These are phyloP conservation scores for Trichophyton rubrum DNA, from an alignment of 2,329 filamentous ascomycete genomes.

Conservation along the genomic window DNA sequence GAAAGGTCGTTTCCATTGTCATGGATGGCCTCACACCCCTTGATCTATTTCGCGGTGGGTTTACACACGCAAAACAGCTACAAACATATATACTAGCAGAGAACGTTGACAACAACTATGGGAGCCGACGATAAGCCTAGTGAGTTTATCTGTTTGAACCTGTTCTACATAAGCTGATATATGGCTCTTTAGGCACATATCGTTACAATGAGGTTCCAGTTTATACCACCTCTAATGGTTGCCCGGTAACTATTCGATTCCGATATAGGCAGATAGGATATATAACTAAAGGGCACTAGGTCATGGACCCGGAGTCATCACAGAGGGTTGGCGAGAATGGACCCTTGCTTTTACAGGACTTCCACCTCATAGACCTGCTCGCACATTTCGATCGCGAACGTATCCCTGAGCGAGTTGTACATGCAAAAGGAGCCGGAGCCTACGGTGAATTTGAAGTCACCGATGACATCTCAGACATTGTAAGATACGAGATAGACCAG, in stretches of 20 bases:
- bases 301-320: constrained; percentile 40
- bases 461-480: constrained; percentile 39
- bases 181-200: constrained; percentile 24
- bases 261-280: not conserved
- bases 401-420: constrained; percentile 15
- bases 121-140: constrained; percentile 24
- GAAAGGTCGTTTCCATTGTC: not conserved
- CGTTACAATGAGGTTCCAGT: constrained; percentile 47
- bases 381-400: constrained; percentile 31
- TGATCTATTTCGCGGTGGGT: not conserved
- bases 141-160: constrained; percentile 1
- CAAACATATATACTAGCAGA: not conserved
- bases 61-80: not conserved
- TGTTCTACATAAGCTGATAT: constrained; percentile 2
- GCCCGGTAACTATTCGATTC: constrained; percentile 27
- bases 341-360: constrained; percentile 51
- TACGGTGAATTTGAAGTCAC: constrained; percentile 31
- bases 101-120: constrained; percentile 19
- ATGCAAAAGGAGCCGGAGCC: constrained; percentile 3
- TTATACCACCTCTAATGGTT: constrained; percentile 50
- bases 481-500: constrained; percentile 12
- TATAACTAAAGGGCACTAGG: constrained; percentile 15
- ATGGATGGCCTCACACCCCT: not conserved
- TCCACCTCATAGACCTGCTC: constrained; percentile 52
- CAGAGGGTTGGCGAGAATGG: constrained; percentile 46